These are phyloP conservation scores for Phaffomyces thermotolerans DNA, from an alignment of 805 yeast species.

Conservation along the genomic window DNA sequence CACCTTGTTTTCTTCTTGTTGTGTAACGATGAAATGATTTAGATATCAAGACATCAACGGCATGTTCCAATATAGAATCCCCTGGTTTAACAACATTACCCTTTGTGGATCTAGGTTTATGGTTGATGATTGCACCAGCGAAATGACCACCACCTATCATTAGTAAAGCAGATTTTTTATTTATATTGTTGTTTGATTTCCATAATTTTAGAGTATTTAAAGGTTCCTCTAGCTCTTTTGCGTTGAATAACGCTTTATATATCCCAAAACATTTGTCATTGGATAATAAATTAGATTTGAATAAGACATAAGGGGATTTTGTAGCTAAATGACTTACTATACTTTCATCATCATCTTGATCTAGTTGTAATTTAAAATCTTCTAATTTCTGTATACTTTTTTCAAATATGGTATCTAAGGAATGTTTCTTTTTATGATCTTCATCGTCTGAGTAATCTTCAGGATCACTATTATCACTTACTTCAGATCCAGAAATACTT, in stretches of 20 bases:
- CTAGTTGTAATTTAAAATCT: conserved; percentile 7
- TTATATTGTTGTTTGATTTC: conserved; percentile 17
- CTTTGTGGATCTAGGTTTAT: conserved; percentile 46
- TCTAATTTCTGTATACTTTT: conserved; percentile 17
- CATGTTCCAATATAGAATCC: conserved; percentile 48
- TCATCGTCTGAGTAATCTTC: conserved; percentile 8
- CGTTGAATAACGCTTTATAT: conserved; percentile 55
- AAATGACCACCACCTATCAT: conserved; percentile 99
- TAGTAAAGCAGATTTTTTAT: conserved; percentile 61
- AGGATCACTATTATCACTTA: conserved; percentile 26
- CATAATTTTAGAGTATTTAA: conserved; percentile 36
- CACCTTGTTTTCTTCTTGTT: conserved; percentile 96
- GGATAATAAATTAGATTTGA: conserved; percentile 42
- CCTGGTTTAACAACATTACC: conserved; percentile 47
- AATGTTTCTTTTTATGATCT: conserved; percentile 14
- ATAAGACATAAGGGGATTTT: conserved; percentile 60
- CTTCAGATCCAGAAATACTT: conserved; percentile 54
- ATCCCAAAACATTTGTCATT: conserved; percentile 49
- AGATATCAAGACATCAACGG: conserved; percentile 59
- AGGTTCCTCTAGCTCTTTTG: conserved; percentile 40
- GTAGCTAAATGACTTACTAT: conserved; percentile 51
- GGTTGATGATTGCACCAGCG: conserved; percentile 89
- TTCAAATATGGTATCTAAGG: conserved; percentile 17
- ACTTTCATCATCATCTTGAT: conserved; percentile 19
- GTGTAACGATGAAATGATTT: conserved; percentile 94